A percentile compares a stretch with the other conserved stretches of the same genome.
Conservation (phyloP, 2,329 filamentous ascomycete species). For the Plenodomus tracheiphilus region DNA sequence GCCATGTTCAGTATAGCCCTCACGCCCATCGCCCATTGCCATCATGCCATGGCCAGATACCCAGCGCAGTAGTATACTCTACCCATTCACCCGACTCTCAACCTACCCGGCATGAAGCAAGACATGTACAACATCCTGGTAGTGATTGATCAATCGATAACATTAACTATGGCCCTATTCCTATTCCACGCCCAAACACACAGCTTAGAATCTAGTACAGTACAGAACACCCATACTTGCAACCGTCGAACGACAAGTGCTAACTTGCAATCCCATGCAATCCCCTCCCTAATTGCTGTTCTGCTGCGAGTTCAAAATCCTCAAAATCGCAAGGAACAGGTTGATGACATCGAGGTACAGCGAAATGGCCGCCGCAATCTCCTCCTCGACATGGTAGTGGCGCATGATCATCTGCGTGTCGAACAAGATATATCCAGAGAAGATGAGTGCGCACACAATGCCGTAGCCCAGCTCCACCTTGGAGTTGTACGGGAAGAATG, state of each 20-base stretch:
- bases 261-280: not conserved
- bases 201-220: no score
- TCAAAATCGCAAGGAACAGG: slow-evolving; percentile 90
- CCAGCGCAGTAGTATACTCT: no score
- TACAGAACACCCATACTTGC: not conserved
- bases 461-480: slow-evolving; percentile 86
- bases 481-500: slow-evolving; percentile 83
- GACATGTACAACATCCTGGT: no score
- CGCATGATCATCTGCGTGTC: slow-evolving; percentile 96
- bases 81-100: no score
- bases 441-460: slow-evolving; percentile 79
- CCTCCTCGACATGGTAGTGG: slow-evolving; percentile 96
- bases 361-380: slow-evolving; percentile 93
- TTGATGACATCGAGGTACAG: slow-evolving; percentile 97
- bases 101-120: no score
- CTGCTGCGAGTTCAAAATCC: slow-evolving; percentile 96
- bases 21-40: not conserved
- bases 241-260: not conserved
- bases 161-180: no score
- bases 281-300: slow-evolving; percentile 72
- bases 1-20: slow-evolving; percentile 10
- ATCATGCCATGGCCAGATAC: no score
- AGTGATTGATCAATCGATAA: no score
- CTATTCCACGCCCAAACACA: no score
- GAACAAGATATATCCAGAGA: slow-evolving; percentile 92